Evolutionary conservation across 306 rosid species (phyloP).

Genomic region (Medicago truncatula): MtrunA17r5.0-ANR NC_053043.1:43408001-43408500

Average conservation of each 20-base stretch:
- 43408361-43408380: too few species aligned
- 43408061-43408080: constrained; percentile 91
- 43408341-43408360: neutral
- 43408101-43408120: constrained; percentile 86
- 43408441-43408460: neutral
- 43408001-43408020: constrained; percentile 71
- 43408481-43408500: neutral
- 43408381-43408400: neutral
- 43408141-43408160: constrained; percentile 78
- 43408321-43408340: neutral
- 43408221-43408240: constrained; percentile 64
- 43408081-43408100: constrained; percentile 90
- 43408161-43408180: constrained; percentile 69
- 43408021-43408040: constrained; percentile 79
- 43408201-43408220: constrained; percentile 75
- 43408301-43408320: constrained; percentile 70
- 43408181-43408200: constrained; percentile 65
- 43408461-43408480: neutral
- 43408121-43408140: constrained; percentile 71
- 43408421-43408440: neutral
- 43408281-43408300: constrained; percentile 90
- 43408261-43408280: constrained; percentile 90
- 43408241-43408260: constrained; percentile 81
- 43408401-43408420: neutral
- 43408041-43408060: constrained; percentile 95